Percentiles rank a stretch among this genome's conserved stretches.
phyloP scores from a whole-genome alignment of 192 early-diverging fungal genomes.

The Umbelopsis sp. region DNA sequence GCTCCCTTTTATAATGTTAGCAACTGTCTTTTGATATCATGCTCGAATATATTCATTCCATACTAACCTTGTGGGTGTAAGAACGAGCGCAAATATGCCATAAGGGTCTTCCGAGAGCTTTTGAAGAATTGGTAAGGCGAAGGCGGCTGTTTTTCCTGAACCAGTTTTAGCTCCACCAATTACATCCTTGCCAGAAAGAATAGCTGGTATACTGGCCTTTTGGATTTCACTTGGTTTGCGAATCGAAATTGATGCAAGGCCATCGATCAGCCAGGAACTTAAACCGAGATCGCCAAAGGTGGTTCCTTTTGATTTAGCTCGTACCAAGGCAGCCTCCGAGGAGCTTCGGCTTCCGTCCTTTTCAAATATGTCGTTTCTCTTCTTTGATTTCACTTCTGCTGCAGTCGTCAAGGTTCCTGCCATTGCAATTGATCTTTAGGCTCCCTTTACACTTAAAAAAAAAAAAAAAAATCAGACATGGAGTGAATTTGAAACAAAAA shows the following conservation, averaged over 20 bases:
- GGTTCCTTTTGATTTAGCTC: constrained; percentile 1
- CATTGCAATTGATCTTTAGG: neutral
- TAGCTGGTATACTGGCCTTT: constrained; percentile 77
- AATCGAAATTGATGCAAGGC: constrained; percentile 83
- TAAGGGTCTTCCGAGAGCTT: constrained; percentile 94
- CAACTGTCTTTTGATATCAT: no score
- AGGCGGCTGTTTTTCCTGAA: constrained; percentile 96
- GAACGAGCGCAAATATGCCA: constrained; percentile 93
- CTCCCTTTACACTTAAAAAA: no score
- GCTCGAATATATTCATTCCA: neutral
- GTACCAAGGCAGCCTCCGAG: neutral
- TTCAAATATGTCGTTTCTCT: neutral
- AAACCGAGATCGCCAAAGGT: constrained; percentile 79
- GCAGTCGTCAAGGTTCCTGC: neutral
- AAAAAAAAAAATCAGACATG: no score
- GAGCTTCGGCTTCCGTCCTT: constrained; percentile 1
- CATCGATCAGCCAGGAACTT: constrained; percentile 77
- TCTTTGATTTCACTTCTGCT: neutral
- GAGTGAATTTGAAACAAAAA: no score
- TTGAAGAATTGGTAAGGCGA: constrained; percentile 96
- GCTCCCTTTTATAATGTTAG: constrained; percentile 63
- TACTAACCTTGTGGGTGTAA: constrained; percentile 87
- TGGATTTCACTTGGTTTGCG: constrained; percentile 91
- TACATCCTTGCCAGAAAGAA: constrained; percentile 72
- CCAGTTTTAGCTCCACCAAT: constrained; percentile 97